These are phyloP conservation scores for Coemansia sp. DNA, from an alignment of 192 early-diverging fungal genomes.

Conservation along the genomic window DNA sequence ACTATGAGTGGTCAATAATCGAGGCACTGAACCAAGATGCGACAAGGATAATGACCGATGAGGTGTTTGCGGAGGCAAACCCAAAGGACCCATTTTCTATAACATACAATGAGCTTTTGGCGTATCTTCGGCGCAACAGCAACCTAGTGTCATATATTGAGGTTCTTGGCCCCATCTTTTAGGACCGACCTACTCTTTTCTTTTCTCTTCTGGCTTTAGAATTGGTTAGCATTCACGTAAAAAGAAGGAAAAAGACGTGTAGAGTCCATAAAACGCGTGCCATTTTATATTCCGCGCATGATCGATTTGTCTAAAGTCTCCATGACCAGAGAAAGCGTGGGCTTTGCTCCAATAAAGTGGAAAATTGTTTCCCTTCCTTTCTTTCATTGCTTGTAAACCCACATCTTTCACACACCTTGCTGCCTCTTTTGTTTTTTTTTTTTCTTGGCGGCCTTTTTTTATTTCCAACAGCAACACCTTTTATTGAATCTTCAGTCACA, in stretches of 20 bases:
- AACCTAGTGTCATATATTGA: conserved; percentile 89
- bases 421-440: no score
- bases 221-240: no score
- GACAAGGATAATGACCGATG: conserved; percentile 91
- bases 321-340: no score
- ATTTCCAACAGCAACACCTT: not conserved
- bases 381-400: not conserved
- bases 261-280: not conserved
- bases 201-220: conserved; percentile 1
- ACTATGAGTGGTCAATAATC: conserved; percentile 83
- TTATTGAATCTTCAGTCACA: not conserved
- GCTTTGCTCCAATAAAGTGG: not conserved
- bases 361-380: not conserved
- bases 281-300: not conserved
- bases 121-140: conserved; percentile 75
- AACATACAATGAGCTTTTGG: conserved; percentile 75
- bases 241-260: not conserved
- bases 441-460: not conserved
- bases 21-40: conserved; percentile 92
- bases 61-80: conserved; percentile 69
- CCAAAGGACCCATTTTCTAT: conserved; percentile 66
- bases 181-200: conserved; percentile 4
- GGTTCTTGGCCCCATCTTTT: conserved; percentile 85
- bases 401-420: no score
- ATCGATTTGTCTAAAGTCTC: no score